A percentile compares a stretch with the other conserved stretches of the same genome.
These are phyloP conservation scores for Solanum dulcamara DNA, from an alignment of 257 asterid species.

Conservation along the genomic window DNA sequence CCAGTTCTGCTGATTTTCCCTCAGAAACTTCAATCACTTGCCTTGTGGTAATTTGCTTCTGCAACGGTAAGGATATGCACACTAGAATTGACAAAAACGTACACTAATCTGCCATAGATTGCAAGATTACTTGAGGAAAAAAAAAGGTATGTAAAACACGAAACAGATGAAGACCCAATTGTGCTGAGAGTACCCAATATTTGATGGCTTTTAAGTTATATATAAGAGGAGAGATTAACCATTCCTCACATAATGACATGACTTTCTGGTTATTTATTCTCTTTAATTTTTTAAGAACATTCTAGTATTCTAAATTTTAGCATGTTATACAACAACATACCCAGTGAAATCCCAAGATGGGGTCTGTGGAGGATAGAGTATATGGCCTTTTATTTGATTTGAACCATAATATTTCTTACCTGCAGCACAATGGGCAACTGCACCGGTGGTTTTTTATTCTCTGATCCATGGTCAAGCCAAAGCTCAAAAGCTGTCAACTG, in stretches of 20 bases:
- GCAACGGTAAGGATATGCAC: not conserved
- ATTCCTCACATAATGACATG: not conserved
- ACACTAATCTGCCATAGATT: not conserved
- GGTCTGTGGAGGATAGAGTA: not conserved
- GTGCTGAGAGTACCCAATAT: not conserved
- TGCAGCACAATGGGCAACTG: conserved; percentile 98
- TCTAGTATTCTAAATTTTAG: not conserved
- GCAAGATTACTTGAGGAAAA: not conserved
- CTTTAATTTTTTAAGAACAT: not conserved
- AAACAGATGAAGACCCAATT: not conserved
- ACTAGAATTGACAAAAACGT: not conserved
- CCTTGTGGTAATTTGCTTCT: not conserved
- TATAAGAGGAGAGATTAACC: not conserved
- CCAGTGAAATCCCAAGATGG: not conserved
- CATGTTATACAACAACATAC: not conserved
- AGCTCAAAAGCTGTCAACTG: conserved; percentile 95
- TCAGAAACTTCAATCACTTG: not conserved
- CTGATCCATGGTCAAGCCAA: conserved; percentile 99
- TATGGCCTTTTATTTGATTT: not conserved
- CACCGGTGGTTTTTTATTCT: conserved; percentile 85
- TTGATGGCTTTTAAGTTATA: not conserved
- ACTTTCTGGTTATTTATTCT: not conserved
- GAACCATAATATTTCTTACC: conserved; percentile 25
- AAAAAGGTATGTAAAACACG: not conserved
- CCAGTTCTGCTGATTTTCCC: not conserved